Conservation (phyloP, 2,329 filamentous ascomycete species). For the Colletotrichum godetiae region DNA sequence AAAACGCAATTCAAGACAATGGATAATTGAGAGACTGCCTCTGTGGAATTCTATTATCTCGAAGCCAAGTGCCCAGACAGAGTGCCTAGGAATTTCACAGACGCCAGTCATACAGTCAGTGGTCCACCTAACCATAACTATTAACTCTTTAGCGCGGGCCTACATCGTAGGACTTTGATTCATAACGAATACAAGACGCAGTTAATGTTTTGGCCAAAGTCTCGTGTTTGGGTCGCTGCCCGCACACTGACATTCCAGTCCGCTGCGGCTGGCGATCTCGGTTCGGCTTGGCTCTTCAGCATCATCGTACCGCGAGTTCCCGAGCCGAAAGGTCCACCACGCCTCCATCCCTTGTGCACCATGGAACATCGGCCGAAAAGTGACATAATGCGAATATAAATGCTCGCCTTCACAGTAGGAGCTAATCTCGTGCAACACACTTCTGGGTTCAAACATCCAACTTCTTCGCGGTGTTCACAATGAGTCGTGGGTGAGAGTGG, state of each 20-base stretch:
- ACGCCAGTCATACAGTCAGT: not conserved
- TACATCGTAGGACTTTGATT: no score
- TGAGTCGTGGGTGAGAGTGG: not conserved
- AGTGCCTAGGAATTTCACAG: not conserved
- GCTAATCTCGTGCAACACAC: no score
- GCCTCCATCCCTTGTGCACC: not conserved
- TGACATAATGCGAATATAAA: no score
- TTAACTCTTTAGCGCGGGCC: no score
- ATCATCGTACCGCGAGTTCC: not conserved
- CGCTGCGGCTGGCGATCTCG: not conserved
- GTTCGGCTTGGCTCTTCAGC: not conserved
- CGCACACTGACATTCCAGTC: not conserved
- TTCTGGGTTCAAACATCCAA: not conserved
- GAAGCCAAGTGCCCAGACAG: not conserved
- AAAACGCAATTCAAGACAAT: not conserved
- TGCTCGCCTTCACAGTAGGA: no score
- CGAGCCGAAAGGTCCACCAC: not conserved
- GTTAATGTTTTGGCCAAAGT: no score
- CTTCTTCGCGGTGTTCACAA: not conserved
- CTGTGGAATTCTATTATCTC: not conserved
- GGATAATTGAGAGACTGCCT: not conserved
- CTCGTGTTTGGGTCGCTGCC: not conserved
- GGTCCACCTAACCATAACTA: no score
- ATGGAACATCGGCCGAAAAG: not conserved
- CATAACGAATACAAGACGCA: no score